Conservation (phyloP, 805 yeast genomes). For the Kuraishia hungarica region DNA sequence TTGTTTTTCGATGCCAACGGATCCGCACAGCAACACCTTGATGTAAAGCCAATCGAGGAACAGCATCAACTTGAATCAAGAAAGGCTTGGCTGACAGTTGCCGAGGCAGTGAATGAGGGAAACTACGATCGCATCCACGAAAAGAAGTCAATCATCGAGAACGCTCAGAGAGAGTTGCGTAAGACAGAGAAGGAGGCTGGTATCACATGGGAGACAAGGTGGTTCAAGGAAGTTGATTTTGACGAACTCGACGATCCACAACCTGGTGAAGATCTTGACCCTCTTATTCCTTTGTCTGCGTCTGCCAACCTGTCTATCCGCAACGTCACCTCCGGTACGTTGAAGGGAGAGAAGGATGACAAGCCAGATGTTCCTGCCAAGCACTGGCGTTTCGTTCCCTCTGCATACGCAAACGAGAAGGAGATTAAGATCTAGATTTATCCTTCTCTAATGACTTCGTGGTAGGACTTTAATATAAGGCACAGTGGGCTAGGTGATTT, state of each 20-base stretch:
- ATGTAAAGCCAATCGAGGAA: slow-evolving; percentile 73
- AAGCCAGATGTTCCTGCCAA: slow-evolving; percentile 28
- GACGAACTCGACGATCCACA: slow-evolving; percentile 14
- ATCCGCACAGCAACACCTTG: slow-evolving; percentile 42
- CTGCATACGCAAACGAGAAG: slow-evolving; percentile 47
- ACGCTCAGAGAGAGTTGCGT: slow-evolving; percentile 76
- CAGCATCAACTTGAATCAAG: slow-evolving; percentile 81
- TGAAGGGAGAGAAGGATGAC: slow-evolving; percentile 47
- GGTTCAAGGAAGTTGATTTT: slow-evolving; percentile 57
- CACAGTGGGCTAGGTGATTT: background rate
- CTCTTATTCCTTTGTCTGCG: slow-evolving; percentile 31
- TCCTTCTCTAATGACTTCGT: background rate
- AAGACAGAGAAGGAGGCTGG: slow-evolving; percentile 62
- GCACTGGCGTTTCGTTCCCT: slow-evolving; percentile 66
- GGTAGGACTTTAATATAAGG: background rate
- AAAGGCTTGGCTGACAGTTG: slow-evolving; percentile 85
- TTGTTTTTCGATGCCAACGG: slow-evolving; percentile 57
- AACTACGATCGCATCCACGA: slow-evolving; percentile 68
- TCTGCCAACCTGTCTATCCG: slow-evolving; percentile 49
- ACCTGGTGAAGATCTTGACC: slow-evolving; percentile 24
- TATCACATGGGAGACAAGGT: slow-evolving; percentile 65
- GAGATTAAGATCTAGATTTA: slow-evolving; percentile 39
- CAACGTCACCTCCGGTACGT: slow-evolving; percentile 62
- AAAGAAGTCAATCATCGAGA: slow-evolving; percentile 75
- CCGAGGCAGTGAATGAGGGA: slow-evolving; percentile 72